Evolutionary conservation across 495 filamentous ascomycete genomes (phyloP).

Genomic region (Cairneyella variabilis): DNA sequence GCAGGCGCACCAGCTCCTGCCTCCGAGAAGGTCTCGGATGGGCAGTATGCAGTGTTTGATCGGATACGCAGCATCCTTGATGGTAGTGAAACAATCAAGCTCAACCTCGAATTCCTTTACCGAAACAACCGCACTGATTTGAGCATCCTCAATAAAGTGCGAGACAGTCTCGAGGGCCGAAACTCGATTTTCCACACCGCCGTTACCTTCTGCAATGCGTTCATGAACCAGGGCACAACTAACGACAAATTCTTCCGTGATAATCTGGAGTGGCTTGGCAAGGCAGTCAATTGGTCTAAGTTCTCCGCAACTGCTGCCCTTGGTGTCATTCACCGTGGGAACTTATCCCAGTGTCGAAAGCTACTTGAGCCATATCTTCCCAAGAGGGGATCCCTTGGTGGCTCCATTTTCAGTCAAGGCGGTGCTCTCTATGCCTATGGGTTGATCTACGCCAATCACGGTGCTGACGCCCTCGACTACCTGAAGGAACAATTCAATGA

Average conservation of each 20-base stretch:
- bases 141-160: constrained; percentile 89
- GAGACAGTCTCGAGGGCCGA: constrained; percentile 88
- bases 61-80: constrained; percentile 83
- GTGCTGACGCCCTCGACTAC: constrained; percentile 84
- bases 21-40: constrained; percentile 39
- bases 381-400: constrained; percentile 58
- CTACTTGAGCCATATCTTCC: constrained; percentile 94
- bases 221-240: constrained; percentile 99
- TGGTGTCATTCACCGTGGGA: constrained; percentile 94
- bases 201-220: constrained; percentile 94
- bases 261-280: constrained; percentile 96
- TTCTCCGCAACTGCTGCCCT: constrained; percentile 97
- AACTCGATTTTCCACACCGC: constrained; percentile 99
- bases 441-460: constrained; percentile 96
- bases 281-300: constrained; percentile 99
- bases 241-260: constrained; percentile 97
- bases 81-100: constrained; percentile 85
- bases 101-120: constrained; percentile 95
- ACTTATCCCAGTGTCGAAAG: constrained; percentile 87
- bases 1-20: constrained; percentile 14
- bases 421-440: constrained; percentile 94
- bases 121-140: constrained; percentile 82
- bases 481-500: constrained; percentile 82
- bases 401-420: constrained; percentile 92
- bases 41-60: constrained; percentile 58